Percentiles rank a stretch among this genome's conserved stretches.
These are phyloP conservation scores for Sclerotinia trifoliorum DNA, from an alignment of 2,329 filamentous ascomycete species.

Conservation along the genomic window DNA sequence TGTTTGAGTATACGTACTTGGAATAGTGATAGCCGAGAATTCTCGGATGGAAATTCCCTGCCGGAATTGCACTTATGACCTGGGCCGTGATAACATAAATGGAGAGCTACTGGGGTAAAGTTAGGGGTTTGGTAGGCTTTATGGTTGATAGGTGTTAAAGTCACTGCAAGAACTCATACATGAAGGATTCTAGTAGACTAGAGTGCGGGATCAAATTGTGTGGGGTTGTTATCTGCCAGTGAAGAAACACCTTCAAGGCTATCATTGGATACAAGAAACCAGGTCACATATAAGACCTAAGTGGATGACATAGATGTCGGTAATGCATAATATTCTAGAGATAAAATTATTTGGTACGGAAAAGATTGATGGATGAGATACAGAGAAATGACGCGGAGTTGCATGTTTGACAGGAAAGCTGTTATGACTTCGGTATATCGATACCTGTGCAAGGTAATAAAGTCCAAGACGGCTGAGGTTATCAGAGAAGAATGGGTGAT, in stretches of 20 bases:
- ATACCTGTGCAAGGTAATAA: conserved; percentile 8
- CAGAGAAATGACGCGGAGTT: conserved; percentile 40
- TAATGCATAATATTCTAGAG: conserved; percentile 40
- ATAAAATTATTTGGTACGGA: conserved; percentile 41
- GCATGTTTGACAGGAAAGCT: conserved; percentile 41
- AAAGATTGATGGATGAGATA: conserved; percentile 38
- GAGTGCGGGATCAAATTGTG: conserved; percentile 34
- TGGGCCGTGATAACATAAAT: conserved; percentile 34
- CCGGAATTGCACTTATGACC: conserved; percentile 51
- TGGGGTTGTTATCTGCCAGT: conserved; percentile 40
- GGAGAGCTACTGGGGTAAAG: conserved; percentile 42
- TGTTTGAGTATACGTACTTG: conserved; percentile 44
- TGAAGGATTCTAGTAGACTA: conserved; percentile 39
- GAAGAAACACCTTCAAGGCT: conserved; percentile 32
- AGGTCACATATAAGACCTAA: conserved; percentile 37
- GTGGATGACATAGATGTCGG: conserved; percentile 41
- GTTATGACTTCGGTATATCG: neutral
- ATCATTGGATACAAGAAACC: conserved; percentile 41
- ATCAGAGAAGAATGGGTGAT: neutral
- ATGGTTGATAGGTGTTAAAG: conserved; percentile 41
- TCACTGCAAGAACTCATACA: conserved; percentile 38
- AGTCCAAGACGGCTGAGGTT: neutral
- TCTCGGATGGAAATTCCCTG: conserved; percentile 56
- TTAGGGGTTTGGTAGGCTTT: conserved; percentile 45
- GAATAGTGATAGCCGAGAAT: conserved; percentile 55